A percentile compares a stretch with the other conserved stretches of the same genome.
phyloP scores from a whole-genome alignment of 2,329 filamentous ascomycete species.

The Trichoderma sp. region DNA sequence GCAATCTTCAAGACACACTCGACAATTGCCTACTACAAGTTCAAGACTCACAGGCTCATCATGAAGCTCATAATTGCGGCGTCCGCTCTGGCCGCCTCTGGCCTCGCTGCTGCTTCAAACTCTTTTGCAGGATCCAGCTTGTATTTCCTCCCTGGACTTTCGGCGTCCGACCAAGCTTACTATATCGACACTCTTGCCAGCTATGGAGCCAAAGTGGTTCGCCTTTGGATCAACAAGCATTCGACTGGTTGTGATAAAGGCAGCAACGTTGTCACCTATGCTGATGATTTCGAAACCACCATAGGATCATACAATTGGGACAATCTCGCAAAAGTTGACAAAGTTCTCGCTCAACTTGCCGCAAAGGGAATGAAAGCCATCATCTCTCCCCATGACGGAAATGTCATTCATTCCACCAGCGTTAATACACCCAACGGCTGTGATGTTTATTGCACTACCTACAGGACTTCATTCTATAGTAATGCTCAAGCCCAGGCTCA shows the following conservation, averaged over 20 bases:
- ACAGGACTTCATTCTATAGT: constrained; percentile 33
- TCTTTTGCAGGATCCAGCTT: constrained; percentile 26
- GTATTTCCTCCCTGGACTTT: constrained; percentile 26
- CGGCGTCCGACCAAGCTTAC: constrained; percentile 23
- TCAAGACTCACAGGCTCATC: not conserved
- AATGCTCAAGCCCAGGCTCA: constrained; percentile 32
- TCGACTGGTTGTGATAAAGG: constrained; percentile 24
- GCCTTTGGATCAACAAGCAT: constrained; percentile 24
- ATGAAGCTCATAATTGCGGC: not conserved
- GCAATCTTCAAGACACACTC: not conserved
- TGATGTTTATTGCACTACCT: constrained; percentile 25
- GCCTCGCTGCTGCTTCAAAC: constrained; percentile 4
- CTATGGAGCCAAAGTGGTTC: constrained; percentile 25
- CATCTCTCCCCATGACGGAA: constrained; percentile 26
- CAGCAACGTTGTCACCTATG: constrained; percentile 20
- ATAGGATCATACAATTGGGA: constrained; percentile 26
- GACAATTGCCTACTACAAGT: not conserved
- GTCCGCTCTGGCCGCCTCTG: not conserved
- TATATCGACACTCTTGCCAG: constrained; percentile 24
- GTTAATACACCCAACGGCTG: not conserved
- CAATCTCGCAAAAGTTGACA: constrained; percentile 22
- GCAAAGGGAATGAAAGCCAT: constrained; percentile 25
- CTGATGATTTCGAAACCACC: constrained; percentile 23
- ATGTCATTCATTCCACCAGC: constrained; percentile 8
- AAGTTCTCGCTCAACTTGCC: constrained; percentile 17